Base-by-base conservation (phyloP, 2,329 filamentous ascomycete species). In the Metarhizium humberi region DNA sequence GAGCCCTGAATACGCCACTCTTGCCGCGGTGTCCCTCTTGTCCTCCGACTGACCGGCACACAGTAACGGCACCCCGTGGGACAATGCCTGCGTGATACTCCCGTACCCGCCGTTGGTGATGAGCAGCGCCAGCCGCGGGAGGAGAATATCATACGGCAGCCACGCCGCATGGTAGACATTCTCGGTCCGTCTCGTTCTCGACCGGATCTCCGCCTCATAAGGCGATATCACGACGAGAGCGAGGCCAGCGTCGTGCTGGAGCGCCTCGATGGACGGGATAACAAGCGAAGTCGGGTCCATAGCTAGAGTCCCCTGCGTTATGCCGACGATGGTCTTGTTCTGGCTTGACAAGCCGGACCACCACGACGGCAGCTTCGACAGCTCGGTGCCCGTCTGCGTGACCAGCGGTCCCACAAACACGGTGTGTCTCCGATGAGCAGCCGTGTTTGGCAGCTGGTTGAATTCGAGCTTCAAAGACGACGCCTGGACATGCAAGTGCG, bases 61-160 rank as follows among this genome's bases (percentile, higher is more conserved):
- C 5, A 71, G 62, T 25, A 71, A 57, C 4, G 69, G 69, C 1
- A 71, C 64, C 29, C 61, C 64, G n/a, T 69, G 67, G 0, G 66
- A 68, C 4, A 71, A 58, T 0, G 69, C 69, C 36, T 71, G 69
- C 0, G 67, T 71, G 51, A 72, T 63, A 40, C 68, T 71, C 16
- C 69, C 69, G 40, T 72, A 72, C 2, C 69, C 69, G 6, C 69
- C 69, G 18, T 72, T 71, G 3, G 69, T 71, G 47, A 72, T 63
- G 16, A 72, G 62, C 5, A 72, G 61, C 6, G 60, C 58, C 3
- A 71, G 63, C 18, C 64, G 66, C 0, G 69, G 69, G 1, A 73
- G 64, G 2, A 73, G 62, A 4, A 66, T 53, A 34, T 68, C 61
- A 50, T 73, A 72, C 3, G 71, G 71, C 18, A 73, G 62, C 67